Conservation (phyloP, 2,329 filamentous ascomycete genomes). For the Waltergamsia citrina region DNA sequence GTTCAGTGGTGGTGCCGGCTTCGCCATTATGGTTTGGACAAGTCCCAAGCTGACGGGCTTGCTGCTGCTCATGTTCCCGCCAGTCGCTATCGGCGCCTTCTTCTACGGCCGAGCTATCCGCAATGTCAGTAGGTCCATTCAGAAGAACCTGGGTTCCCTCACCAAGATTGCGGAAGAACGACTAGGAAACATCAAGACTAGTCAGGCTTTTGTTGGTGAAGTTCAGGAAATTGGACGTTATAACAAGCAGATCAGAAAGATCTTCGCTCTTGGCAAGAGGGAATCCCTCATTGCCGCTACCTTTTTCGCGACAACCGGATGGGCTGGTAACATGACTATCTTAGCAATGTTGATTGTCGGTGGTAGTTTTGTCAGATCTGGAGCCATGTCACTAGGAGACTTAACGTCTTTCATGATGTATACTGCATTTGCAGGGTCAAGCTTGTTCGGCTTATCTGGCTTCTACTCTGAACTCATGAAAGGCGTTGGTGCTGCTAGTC, state of each 20-base stretch:
- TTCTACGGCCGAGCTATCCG: constrained; percentile 85
- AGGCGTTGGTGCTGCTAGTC: constrained; percentile 91
- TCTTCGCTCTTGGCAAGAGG: constrained; percentile 78
- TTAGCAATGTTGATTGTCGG: constrained; percentile 83
- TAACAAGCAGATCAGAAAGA: constrained; percentile 83
- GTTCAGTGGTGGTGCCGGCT: constrained; percentile 83
- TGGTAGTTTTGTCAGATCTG: constrained; percentile 79
- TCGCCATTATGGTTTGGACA: constrained; percentile 92
- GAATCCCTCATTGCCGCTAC: constrained; percentile 85
- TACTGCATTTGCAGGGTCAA: constrained; percentile 76
- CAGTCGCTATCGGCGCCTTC: constrained; percentile 82
- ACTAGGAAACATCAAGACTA: constrained; percentile 93
- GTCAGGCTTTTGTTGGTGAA: constrained; percentile 92
- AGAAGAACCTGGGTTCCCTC: constrained; percentile 83
- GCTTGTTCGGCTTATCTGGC: constrained; percentile 84
- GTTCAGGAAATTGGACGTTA: constrained; percentile 84
- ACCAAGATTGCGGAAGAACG: constrained; percentile 98
- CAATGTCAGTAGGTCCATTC: constrained; percentile 83
- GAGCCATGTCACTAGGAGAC: constrained; percentile 82
- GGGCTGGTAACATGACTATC: constrained; percentile 95
- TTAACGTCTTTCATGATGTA: constrained; percentile 98
- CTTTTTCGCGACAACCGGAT: constrained; percentile 80
- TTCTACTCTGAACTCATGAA: constrained; percentile 99
- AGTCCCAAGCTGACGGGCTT: constrained; percentile 85
- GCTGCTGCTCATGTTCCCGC: constrained; percentile 78